These are phyloP conservation scores for Phalaenopsis equestris DNA, from an alignment of 106 monocot species.

Conservation along the genomic window DNA sequence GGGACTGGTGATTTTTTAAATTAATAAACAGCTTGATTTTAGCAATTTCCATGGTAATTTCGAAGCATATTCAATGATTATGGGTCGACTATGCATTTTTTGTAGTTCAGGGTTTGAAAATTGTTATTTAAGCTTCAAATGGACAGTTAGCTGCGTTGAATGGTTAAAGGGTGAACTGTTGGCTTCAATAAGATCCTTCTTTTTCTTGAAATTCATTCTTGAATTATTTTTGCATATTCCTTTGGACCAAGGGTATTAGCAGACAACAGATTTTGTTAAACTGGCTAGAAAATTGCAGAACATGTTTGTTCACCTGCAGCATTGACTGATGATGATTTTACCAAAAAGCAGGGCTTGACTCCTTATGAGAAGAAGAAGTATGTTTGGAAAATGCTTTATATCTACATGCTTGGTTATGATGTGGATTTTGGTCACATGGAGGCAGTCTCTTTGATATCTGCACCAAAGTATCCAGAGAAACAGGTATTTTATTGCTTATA, in stretches of 20 bases:
- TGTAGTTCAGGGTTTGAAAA: neutral
- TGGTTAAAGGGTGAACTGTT: neutral
- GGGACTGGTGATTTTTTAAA: neutral
- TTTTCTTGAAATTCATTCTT: neutral
- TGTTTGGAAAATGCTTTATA: slow-evolving; percentile 99
- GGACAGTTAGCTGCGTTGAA: neutral
- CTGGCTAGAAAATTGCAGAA: neutral
- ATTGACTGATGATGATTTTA: slow-evolving; percentile 4
- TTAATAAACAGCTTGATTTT: neutral
- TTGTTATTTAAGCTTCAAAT: neutral
- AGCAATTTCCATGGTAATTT: neutral
- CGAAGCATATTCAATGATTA: neutral
- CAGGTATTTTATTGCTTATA: slow-evolving; percentile 42
- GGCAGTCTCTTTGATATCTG: slow-evolving; percentile 91
- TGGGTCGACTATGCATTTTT: neutral
- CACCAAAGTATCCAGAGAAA: slow-evolving; percentile 97
- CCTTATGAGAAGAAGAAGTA: slow-evolving; percentile 97
- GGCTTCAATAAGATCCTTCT: neutral
- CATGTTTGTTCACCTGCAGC: neutral
- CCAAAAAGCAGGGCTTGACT: slow-evolving; percentile 54
- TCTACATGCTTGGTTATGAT: slow-evolving; percentile 98
- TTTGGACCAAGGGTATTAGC: neutral
- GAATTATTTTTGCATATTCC: neutral
- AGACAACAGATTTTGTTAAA: neutral
- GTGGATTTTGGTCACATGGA: slow-evolving; percentile 98